These are phyloP conservation scores for Fusarium nurragi DNA, from an alignment of 2,329 filamentous ascomycete species.

Conservation along the genomic window DNA sequence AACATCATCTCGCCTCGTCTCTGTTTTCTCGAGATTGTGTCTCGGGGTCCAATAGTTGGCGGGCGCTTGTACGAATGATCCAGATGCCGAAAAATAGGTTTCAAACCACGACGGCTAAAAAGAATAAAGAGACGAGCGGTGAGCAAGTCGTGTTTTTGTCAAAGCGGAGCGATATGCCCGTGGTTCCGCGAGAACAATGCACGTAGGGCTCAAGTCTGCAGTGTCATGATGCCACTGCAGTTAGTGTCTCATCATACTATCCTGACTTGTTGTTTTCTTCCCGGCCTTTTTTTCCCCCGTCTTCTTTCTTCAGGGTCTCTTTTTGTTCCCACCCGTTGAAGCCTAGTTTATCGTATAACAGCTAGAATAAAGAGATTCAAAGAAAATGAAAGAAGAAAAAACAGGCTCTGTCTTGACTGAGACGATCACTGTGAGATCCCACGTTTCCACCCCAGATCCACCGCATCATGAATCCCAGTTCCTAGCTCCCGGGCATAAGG, in stretches of 20 bases:
- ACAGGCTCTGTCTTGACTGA: background rate
- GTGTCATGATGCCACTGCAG: constrained; percentile 3
- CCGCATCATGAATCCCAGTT: constrained; percentile 16
- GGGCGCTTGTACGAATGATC: constrained; percentile 24
- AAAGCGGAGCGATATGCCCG: constrained; percentile 18
- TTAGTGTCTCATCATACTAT: background rate
- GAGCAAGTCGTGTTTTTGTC: background rate
- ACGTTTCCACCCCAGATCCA: constrained; percentile 37
- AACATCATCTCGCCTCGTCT: background rate
- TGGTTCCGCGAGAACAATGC: background rate
- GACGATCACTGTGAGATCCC: background rate
- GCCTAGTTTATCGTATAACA: background rate
- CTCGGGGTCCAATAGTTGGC: constrained; percentile 21
- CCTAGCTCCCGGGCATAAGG: constrained; percentile 27
- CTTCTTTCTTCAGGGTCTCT: constrained; percentile 21
- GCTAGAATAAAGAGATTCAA: no score
- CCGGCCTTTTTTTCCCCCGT: background rate
- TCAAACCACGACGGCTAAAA: constrained; percentile 15
- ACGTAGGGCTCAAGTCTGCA: constrained; percentile 14
- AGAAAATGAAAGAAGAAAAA: background rate
- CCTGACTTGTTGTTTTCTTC: background rate
- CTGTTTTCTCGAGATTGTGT: background rate
- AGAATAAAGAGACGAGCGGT: constrained; percentile 20
- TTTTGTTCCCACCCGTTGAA: background rate
- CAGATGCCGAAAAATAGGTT: constrained; percentile 12